These are phyloP conservation scores for Hyaloscypha finlandica DNA, from an alignment of 495 filamentous ascomycete genomes.

Conservation along the genomic window DNA sequence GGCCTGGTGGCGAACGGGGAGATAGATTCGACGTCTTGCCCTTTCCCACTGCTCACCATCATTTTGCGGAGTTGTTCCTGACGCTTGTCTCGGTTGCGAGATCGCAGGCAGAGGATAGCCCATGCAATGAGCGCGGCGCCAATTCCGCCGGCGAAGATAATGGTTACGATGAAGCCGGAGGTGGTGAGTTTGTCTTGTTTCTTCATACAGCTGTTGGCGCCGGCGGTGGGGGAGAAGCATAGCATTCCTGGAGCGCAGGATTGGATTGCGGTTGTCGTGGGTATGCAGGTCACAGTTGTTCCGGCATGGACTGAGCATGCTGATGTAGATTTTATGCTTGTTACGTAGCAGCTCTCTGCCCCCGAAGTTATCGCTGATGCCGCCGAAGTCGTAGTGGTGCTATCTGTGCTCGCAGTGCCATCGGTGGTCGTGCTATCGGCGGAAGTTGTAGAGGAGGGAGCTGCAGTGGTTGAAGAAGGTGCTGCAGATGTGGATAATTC, in stretches of 20 bases:
- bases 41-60: not conserved
- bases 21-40: not conserved
- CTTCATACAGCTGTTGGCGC: conserved; percentile 46
- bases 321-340: conserved; percentile 32
- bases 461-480: not conserved
- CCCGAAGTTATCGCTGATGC: conserved; percentile 6
- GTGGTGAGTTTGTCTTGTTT: conserved; percentile 37
- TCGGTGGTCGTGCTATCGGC: not conserved
- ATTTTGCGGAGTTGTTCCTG: not conserved
- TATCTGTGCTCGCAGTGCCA: not conserved
- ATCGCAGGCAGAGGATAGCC: conserved; percentile 44
- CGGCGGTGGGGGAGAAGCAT: conserved; percentile 41
- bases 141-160: conserved; percentile 41
- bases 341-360: conserved; percentile 40
- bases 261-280: conserved; percentile 33
- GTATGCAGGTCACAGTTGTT: conserved; percentile 39
- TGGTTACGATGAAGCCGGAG: conserved; percentile 44
- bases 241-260: conserved; percentile 47
- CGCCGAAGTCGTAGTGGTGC: conserved; percentile 1
- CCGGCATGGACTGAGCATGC: conserved; percentile 38
- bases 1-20: not conserved
- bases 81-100: conserved; percentile 37
- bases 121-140: conserved; percentile 34
- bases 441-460: conserved; percentile 1
- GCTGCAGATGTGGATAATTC: not conserved